Percentiles rank a stretch among this genome's conserved stretches.
These are phyloP conservation scores for Spinellus fusiger DNA, from an alignment of 192 early-diverging fungal genomes.

Conservation along the genomic window DNA sequence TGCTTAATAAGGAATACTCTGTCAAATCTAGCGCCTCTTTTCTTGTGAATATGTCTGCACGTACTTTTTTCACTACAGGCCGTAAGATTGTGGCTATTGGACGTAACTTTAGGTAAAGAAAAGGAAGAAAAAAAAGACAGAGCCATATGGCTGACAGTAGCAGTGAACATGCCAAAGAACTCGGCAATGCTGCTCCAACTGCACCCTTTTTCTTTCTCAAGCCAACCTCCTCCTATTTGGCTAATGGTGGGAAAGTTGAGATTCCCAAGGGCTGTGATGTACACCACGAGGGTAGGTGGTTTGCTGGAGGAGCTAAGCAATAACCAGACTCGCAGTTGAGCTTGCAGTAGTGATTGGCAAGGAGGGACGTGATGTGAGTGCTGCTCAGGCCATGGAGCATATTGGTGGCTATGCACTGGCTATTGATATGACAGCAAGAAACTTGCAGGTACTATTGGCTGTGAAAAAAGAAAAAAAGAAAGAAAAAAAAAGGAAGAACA, in stretches of 20 bases:
- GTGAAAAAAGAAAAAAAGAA: not conserved
- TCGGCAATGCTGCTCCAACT: conserved; percentile 86
- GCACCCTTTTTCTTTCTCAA: conserved; percentile 93
- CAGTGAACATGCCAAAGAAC: conserved; percentile 90
- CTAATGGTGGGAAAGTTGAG: conserved; percentile 65
- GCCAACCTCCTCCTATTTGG: conserved; percentile 77
- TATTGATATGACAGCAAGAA: conserved; percentile 90
- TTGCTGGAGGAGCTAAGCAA: not conserved
- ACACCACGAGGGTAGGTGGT: conserved; percentile 68
- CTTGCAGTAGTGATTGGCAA: conserved; percentile 89
- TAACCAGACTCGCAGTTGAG: conserved; percentile 54
- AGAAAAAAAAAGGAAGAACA: not conserved
- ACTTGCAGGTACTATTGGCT: conserved; percentile 54
- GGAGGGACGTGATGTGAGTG: conserved; percentile 64
- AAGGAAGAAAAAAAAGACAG: not conserved
- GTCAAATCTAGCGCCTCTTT: not conserved
- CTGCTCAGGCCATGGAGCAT: conserved; percentile 52
- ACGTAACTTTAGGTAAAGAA: conserved; percentile 70
- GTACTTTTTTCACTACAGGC: conserved; percentile 49
- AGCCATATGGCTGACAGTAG: not conserved
- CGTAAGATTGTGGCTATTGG: conserved; percentile 94
- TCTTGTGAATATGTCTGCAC: conserved; percentile 31
- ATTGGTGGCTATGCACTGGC: conserved; percentile 79
- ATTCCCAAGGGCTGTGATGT: conserved; percentile 72
- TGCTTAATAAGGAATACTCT: not conserved